Evolutionary conservation across 169 alveolate genomes (phyloP).

Genomic region (Cryptosporidium sp.): DNA sequence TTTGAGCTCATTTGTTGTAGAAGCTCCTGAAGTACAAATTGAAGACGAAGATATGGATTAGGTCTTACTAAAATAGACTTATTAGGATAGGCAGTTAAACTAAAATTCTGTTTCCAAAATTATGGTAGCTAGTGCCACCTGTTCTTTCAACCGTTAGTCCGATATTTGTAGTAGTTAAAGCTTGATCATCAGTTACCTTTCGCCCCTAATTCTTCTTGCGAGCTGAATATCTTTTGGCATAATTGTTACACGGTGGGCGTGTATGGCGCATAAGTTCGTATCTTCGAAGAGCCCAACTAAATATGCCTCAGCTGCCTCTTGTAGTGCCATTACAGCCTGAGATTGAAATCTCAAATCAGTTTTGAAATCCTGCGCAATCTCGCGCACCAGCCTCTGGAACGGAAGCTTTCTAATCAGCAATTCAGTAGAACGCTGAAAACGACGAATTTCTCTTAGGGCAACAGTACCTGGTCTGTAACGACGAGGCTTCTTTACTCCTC

Average conservation of each 20-base stretch:
- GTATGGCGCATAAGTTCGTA: conserved; percentile 99
- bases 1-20: conserved; percentile 74
- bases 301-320: conserved; percentile 99
- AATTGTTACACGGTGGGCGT: conserved; percentile 99
- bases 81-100: not conserved
- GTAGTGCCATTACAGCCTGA: conserved; percentile 94
- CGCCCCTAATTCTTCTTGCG: conserved; percentile 99
- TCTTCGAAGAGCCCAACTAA: conserved; percentile 98
- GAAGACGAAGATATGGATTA: conserved; percentile 20
- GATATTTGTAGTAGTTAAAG: not conserved
- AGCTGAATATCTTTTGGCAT: conserved; percentile 99
- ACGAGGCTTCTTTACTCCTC: conserved; percentile 98
- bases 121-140: conserved; percentile 76
- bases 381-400: conserved; percentile 96
- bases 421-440: conserved; percentile 94
- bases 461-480: conserved; percentile 99
- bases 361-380: conserved; percentile 94
- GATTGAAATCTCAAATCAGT: conserved; percentile 94
- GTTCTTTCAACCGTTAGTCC: conserved; percentile 26
- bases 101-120: not conserved
- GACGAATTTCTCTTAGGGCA: conserved; percentile 98
- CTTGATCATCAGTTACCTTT: conserved; percentile 81
- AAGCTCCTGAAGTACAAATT: conserved; percentile 5
- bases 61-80: not conserved
- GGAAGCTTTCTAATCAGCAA: conserved; percentile 95